These are phyloP conservation scores for Puccinia novopanici DNA, from an alignment of 1,284 basidiomycete species.

Conservation along the genomic window DNA sequence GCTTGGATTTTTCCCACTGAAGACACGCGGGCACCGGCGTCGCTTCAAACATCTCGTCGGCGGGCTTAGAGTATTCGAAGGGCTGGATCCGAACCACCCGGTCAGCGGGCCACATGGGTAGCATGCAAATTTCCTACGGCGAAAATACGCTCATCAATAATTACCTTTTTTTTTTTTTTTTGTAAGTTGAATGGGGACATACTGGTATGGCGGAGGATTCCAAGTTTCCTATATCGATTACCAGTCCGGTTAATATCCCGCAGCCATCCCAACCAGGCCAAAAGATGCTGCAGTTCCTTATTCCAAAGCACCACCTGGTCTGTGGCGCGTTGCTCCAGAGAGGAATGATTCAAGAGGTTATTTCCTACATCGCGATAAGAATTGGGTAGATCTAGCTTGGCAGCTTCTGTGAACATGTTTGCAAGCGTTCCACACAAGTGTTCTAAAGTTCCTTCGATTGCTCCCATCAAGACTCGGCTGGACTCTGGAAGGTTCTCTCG, in stretches of 20 bases:
- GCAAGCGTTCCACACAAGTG: conserved; percentile 13
- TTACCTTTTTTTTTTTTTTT: background rate
- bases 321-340: background rate
- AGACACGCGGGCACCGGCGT: background rate
- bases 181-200: too few species aligned
- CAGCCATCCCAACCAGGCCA: conserved; percentile 35
- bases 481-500: conserved; percentile 22
- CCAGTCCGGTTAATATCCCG: too few species aligned
- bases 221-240: too few species aligned
- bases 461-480: conserved; percentile 17
- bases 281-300: conserved; percentile 5
- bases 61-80: conserved; percentile 1
- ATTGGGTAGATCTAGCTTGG: background rate
- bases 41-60: conserved; percentile 8
- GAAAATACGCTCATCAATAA: background rate
- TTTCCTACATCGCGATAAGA: background rate
- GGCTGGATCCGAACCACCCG: conserved; percentile 17
- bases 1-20: conserved; percentile 25
- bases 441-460: conserved; percentile 38
- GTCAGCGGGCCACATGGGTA: conserved; percentile 38
- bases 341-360: background rate
- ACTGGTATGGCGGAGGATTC: background rate
- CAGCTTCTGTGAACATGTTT: conserved; percentile 3
- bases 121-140: conserved; percentile 30
- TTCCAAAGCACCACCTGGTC: background rate